Evolutionary conservation across 1,284 basidiomycete species (phyloP).

Genomic region (Puccinia horiana): DNA sequence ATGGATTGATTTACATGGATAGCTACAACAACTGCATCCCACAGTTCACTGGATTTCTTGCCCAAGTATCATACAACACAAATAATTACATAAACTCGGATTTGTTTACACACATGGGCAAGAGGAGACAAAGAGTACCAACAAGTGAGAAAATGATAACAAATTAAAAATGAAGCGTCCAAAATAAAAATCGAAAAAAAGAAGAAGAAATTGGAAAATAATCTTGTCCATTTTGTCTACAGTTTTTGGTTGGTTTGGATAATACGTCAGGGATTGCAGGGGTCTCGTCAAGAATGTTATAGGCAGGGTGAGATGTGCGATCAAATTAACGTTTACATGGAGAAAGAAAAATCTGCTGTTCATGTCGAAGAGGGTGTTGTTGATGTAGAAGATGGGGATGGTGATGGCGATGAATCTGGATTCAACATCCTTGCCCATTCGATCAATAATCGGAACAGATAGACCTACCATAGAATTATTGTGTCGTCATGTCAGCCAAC

Average conservation of each 20-base stretch:
- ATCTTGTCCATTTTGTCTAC: neutral
- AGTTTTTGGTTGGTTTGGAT: neutral
- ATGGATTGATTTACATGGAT: neutral
- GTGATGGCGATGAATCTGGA: neutral
- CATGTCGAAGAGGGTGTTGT: slow-evolving; percentile 11
- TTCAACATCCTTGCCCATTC: slow-evolving; percentile 79
- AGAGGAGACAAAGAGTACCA: neutral
- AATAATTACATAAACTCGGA: neutral
- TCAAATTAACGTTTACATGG: neutral
- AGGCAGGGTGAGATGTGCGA: neutral
- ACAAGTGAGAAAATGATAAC: neutral
- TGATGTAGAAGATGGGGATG: neutral
- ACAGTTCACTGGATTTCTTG: neutral
- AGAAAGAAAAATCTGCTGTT: neutral
- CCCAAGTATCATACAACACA: neutral
- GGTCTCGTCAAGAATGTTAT: neutral
- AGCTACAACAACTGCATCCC: neutral
- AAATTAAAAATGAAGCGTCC: neutral
- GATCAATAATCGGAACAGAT: slow-evolving; percentile 82
- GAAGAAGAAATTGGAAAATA: neutral
- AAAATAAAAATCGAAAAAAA: neutral
- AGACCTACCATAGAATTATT: slow-evolving; percentile 53
- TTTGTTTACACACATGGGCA: neutral
- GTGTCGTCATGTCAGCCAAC: neutral
- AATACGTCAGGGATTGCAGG: neutral